Base-by-base conservation (phyloP, 176 grass and related monocot genomes). In the Cenchrus americanus region DNA sequence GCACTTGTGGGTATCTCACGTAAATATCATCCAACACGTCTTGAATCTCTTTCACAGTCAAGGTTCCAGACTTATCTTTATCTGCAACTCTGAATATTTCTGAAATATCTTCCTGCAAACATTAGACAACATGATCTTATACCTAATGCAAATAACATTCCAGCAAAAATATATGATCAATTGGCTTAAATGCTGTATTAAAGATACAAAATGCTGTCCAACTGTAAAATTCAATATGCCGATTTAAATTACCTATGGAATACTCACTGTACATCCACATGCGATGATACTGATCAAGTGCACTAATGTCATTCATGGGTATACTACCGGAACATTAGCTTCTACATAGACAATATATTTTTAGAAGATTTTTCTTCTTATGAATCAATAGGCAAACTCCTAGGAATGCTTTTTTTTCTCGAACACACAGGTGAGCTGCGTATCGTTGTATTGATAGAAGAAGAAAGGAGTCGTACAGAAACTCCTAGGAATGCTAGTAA, bases 51-150 rank as follows among this genome's bases (percentile, higher is more conserved):
- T 99, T 92, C 70, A 96, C 82, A 55, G 96, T 99, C 77, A 99
- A 83, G 53, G 93, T 99, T 90, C 96, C 96, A 71, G 96, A 99
- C 51, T 99, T 96, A 70, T 99, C 96, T 80, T 99, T 99, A 75
- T 99, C 96, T 75, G 93, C 88, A 75, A 96, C 86, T 85, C 84
- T 96, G 89, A 99, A 99, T 85, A 99, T 99, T 88, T 88, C 89
- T 58, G 93, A 77, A 63, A 99, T 87, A 65, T 99, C 96, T 78
- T 99, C 96, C 93, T 99, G 91, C 55, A 88, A 89, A 22, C n/a
- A 82, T 83, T 61, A 69, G 15, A 88, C 18, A 63, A 48, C 22
- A 61, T 69, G 19, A 82, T 61, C 17, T 42, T 58, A 57, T 79
- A 22, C 52, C 19, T 82, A 53, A 66, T 24, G 23, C 19, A 53